Percentiles rank a stretch among this genome's conserved stretches.
Conservation (phyloP, 352 stramenopile genomes). For the Salisapilia sapeloensis region DNA sequence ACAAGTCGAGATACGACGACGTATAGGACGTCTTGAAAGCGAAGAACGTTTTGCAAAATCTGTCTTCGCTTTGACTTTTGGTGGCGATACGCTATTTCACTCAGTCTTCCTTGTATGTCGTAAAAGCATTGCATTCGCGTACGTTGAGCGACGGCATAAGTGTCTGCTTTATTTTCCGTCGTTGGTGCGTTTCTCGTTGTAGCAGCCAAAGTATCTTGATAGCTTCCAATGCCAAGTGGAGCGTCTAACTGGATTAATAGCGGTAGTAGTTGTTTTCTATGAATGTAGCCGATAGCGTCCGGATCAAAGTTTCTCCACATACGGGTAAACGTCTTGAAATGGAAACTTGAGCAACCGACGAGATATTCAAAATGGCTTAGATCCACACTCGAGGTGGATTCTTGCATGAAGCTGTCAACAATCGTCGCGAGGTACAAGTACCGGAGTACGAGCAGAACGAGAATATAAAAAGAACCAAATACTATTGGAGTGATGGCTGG, state of each 20-base stretch:
- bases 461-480: conserved; percentile 66
- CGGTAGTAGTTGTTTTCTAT: conserved; percentile 40
- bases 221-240: conserved; percentile 32
- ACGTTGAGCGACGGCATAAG: conserved; percentile 13
- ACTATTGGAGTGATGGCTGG: conserved; percentile 40
- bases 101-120: not conserved
- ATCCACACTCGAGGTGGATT: conserved; percentile 35
- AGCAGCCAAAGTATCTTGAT: conserved; percentile 15
- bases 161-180: conserved; percentile 7
- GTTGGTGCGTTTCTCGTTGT: conserved; percentile 17
- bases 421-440: conserved; percentile 72
- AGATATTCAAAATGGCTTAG: conserved; percentile 32
- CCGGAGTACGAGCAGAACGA: conserved; percentile 63
- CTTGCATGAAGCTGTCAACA: conserved; percentile 69
- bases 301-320: conserved; percentile 67
- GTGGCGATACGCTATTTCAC: not conserved
- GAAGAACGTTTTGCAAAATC: conserved; percentile 50
- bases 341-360: conserved; percentile 36
- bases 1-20: conserved; percentile 51
- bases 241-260: conserved; percentile 30
- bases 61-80: conserved; percentile 17
- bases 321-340: conserved; percentile 44
- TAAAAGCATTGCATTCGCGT: not conserved
- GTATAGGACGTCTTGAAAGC: conserved; percentile 54
- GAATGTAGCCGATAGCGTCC: conserved; percentile 50